Evolutionary conservation across 1,284 basidiomycete genomes (phyloP), one percentile per base, ranked within the genome.

Genomic region (Earliella scabrosa): DNA sequence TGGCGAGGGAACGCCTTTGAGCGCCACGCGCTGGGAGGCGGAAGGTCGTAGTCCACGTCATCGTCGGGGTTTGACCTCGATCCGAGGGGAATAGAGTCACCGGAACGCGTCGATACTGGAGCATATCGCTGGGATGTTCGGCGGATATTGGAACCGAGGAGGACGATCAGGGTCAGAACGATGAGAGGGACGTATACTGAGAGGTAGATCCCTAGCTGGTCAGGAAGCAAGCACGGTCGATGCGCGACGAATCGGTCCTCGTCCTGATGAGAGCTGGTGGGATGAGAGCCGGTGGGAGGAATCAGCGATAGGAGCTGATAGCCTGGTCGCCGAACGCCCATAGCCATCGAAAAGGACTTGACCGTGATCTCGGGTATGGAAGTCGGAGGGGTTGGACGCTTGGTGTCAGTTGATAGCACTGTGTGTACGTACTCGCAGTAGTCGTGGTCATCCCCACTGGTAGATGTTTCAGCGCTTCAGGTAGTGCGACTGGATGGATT

Each of bases 361-460:
- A 87, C 74, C 0, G 83, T 82, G 21, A 85, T 76, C 66, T 87
- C 85, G n/a, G 74, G 73, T 13, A 82, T 73, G 11, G 70, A 70
- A 8, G 34, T 35, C 50, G 58, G 58, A 13, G 59, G 51, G n/a
- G 65, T 49, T 13, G 58, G 59, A 8, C 62, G 58, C 32, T 63
- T 63, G 40, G 58, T 65, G 51, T 65, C 66, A 10, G 60, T 31
- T 13, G 57, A 43, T n/a, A 65, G 58, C 14, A 70, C 56, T 61
- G 54, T 68, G 64, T 88, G 86, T 13, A 63, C 69, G 53, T 82
- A 75, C 47, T 84, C 81, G 70, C 86, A 88, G 61, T 85, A 84
- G 66, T 88, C 86, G 65, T 87, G 86, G 67, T 88, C 85, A 66
- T 88, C 85, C 4, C 83, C 86, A 59, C 83, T 85, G 54, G 10